phyloP scores from a whole-genome alignment of 345 rosid genomes.

The Salix koriyanagi region DNA sequence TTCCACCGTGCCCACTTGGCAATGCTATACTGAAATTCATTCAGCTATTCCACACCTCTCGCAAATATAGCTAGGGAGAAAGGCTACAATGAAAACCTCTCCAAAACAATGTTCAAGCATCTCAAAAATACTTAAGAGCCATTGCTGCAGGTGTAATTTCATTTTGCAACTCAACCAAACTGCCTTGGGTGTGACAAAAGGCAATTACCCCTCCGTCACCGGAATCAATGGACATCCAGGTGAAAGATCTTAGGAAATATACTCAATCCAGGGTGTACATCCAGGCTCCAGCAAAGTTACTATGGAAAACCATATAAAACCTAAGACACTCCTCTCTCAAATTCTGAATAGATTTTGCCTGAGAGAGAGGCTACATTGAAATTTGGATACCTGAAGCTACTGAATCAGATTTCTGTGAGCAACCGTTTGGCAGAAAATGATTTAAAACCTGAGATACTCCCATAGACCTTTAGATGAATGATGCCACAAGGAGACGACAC shows the following conservation, averaged over 20 bases:
- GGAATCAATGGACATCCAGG: background rate
- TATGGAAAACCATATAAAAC: background rate
- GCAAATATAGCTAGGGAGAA: background rate
- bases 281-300: background rate
- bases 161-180: background rate
- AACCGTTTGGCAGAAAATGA: background rate
- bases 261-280: background rate
- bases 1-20: background rate
- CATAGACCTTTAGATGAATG: no score
- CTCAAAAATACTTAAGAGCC: background rate
- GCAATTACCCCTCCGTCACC: background rate
- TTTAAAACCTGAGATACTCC: no score
- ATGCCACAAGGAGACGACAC: background rate
- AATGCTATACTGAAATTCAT: background rate
- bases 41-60: background rate
- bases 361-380: background rate
- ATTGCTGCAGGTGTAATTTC: background rate
- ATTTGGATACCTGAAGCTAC: background rate
- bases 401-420: background rate
- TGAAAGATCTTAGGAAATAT: background rate
- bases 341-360: background rate
- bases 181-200: background rate
- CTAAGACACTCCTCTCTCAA: background rate
- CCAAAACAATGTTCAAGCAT: background rate
- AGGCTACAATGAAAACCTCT: background rate